Evolutionary conservation across 345 rosid species (phyloP).

Genomic region (Salix purpurea): DNA sequence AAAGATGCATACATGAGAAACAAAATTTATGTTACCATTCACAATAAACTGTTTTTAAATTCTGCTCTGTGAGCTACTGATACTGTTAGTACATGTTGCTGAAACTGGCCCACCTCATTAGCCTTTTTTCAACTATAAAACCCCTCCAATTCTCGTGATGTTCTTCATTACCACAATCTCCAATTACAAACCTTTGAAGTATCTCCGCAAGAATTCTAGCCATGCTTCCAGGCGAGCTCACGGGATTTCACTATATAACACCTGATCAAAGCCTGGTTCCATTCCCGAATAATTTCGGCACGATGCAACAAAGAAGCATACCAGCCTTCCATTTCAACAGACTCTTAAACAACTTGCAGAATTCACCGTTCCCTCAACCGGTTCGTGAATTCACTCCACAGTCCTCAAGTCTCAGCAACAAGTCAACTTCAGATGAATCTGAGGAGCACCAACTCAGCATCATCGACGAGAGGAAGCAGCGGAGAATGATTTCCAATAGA

Average conservation of each 20-base stretch:
- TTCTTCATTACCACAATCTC: slow-evolving; percentile 27
- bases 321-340: slow-evolving; percentile 46
- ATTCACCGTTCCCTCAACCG: slow-evolving; percentile 30
- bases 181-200: slow-evolving; percentile 5
- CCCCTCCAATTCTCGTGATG: slow-evolving; percentile 25
- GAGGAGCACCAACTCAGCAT: slow-evolving; percentile 52
- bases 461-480: slow-evolving; percentile 83
- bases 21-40: slow-evolving; percentile 6
- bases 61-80: slow-evolving; percentile 23
- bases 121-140: slow-evolving; percentile 46
- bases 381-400: slow-evolving; percentile 34
- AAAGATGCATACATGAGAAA: slow-evolving; percentile 1
- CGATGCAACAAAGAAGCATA: slow-evolving; percentile 24
- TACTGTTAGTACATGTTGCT: slow-evolving; percentile 16
- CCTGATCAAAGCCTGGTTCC: slow-evolving; percentile 33
- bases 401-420: slow-evolving; percentile 54
- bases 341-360: slow-evolving; percentile 32
- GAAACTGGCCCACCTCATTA: slow-evolving; percentile 28
- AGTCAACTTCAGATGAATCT: slow-evolving; percentile 79
- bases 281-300: slow-evolving; percentile 33
- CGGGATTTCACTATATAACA: slow-evolving; percentile 43
- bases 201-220: slow-evolving; percentile 9
- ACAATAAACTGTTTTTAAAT: slow-evolving; percentile 8
- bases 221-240: slow-evolving; percentile 53
- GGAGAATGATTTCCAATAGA: slow-evolving; percentile 92